Percentiles rank a stretch among this genome's conserved stretches.
Evolutionary conservation across 352 stramenopile genomes (phyloP).

Genomic region (Phytophthora palmivora): DNA sequence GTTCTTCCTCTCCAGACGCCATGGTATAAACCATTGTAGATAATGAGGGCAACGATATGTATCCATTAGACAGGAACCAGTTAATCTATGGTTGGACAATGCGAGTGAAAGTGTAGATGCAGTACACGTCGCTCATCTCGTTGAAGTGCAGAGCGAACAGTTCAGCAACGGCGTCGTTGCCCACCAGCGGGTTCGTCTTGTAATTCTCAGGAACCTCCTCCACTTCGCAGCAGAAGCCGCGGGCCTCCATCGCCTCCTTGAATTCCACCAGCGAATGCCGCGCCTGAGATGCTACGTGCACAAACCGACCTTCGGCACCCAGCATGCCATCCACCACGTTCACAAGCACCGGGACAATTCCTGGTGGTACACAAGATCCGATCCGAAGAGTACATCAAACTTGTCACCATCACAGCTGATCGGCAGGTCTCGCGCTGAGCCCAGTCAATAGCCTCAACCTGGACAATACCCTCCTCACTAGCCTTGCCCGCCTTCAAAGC

Average conservation of each 20-base stretch:
- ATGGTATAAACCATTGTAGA: constrained; percentile 23
- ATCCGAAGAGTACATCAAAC: constrained; percentile 85
- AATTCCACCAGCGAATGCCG: constrained; percentile 86
- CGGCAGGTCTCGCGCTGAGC: constrained; percentile 76
- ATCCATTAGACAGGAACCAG: constrained; percentile 29
- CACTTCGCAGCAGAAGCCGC: constrained; percentile 68
- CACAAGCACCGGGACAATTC: constrained; percentile 85
- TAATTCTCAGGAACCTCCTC: constrained; percentile 81
- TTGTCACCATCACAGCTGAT: constrained; percentile 36
- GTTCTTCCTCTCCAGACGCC: constrained; percentile 15
- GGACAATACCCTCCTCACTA: constrained; percentile 38
- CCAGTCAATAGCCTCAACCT: constrained; percentile 86
- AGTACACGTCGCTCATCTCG: constrained; percentile 91
- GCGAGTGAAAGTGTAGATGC: constrained; percentile 84
- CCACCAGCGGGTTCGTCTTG: constrained; percentile 87
- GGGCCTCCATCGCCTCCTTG: constrained; percentile 75
- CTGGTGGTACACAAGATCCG: constrained; percentile 87
- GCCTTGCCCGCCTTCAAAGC: constrained; percentile 26
- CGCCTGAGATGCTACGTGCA: constrained; percentile 83
- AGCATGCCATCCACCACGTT: constrained; percentile 82
- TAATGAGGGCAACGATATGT: constrained; percentile 15
- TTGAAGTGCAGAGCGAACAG: constrained; percentile 90
- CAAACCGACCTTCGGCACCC: constrained; percentile 58
- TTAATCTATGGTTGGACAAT: constrained; percentile 36
- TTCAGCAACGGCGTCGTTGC: constrained; percentile 65